Evolutionary conservation across 2,329 filamentous ascomycete genomes (phyloP).

Genomic region (Neopestalotiopsis clavispora): DNA sequence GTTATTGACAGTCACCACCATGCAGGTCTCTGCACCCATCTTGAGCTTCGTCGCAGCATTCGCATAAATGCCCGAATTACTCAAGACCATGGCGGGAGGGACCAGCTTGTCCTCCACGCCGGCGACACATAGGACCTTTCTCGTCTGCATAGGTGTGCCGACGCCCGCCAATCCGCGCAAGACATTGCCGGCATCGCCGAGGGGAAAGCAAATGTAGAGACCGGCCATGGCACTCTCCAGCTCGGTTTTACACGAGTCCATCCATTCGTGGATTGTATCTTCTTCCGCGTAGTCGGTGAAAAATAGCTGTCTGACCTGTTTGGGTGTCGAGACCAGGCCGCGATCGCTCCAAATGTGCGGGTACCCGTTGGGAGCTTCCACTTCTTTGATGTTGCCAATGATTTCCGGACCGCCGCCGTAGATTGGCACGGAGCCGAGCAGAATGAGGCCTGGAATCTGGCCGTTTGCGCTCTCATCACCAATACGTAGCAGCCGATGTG

Average conservation of each 20-base stretch:
- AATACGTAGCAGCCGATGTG: not conserved
- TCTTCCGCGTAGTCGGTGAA: slow-evolving; percentile 18
- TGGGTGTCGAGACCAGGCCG: slow-evolving; percentile 12
- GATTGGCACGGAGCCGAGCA: slow-evolving; percentile 19
- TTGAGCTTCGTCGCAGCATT: not conserved
- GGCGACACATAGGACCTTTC: slow-evolving; percentile 19
- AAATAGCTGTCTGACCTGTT: slow-evolving; percentile 19
- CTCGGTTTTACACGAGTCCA: slow-evolving; percentile 14
- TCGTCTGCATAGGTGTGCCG: not conserved
- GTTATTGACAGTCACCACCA: not conserved
- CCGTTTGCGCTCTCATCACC: not conserved
- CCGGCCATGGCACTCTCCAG: slow-evolving; percentile 17
- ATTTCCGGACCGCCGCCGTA: slow-evolving; percentile 17
- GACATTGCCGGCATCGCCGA: slow-evolving; percentile 17
- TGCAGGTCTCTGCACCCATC: slow-evolving; percentile 9
- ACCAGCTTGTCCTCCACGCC: slow-evolving; percentile 17
- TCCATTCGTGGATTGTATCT: slow-evolving; percentile 16
- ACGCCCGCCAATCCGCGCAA: slow-evolving; percentile 10
- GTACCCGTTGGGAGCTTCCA: slow-evolving; percentile 9
- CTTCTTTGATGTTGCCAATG: slow-evolving; percentile 14
- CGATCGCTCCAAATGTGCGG: slow-evolving; percentile 15
- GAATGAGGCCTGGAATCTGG: slow-evolving; percentile 18
- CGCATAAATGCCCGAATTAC: slow-evolving; percentile 12
- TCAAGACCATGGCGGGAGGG: slow-evolving; percentile 17
- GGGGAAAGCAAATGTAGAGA: slow-evolving; percentile 12